Evolutionary conservation across 352 stramenopile species (phyloP).

Genomic region (Globisporangium solare): DNA sequence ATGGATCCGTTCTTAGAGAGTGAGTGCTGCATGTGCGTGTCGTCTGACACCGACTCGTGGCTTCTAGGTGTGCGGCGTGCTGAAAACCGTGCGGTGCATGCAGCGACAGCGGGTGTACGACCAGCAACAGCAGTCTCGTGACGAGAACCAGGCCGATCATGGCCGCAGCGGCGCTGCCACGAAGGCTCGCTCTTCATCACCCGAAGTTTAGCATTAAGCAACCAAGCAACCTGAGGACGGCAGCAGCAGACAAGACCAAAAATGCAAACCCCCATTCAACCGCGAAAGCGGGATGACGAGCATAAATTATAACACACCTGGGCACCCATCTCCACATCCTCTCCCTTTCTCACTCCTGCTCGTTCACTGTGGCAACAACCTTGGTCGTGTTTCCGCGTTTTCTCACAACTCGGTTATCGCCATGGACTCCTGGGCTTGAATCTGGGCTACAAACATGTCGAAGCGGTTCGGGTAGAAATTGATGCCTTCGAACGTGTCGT

Average conservation of each 20-base stretch:
- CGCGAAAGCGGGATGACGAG: conserved; percentile 1
- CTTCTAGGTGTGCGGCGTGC: conserved; percentile 25
- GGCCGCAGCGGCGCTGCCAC: neutral
- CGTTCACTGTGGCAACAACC: no score
- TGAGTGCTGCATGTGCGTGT: neutral
- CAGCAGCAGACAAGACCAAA: neutral
- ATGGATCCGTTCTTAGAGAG: neutral
- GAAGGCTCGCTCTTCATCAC: no score
- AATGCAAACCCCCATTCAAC: neutral
- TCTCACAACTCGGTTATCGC: conserved; percentile 9
- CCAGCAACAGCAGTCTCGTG: neutral
- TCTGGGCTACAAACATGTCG: conserved; percentile 31
- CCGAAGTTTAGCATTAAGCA: neutral
- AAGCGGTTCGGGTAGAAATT: conserved; percentile 96
- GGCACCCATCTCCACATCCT: neutral
- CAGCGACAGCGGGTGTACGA: conserved; percentile 24
- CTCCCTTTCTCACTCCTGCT: no score
- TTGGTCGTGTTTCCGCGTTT: no score
- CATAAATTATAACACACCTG: conserved; percentile 13
- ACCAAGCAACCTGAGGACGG: neutral
- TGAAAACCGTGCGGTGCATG: conserved; percentile 39
- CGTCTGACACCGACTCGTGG: no score
- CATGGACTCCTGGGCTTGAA: neutral
- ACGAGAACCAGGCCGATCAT: conserved; percentile 18
- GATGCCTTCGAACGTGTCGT: conserved; percentile 93